Evolutionary conservation across 2,329 filamentous ascomycete species (phyloP), one percentile per base, ranked within the genome.

Genomic region (Penicillium concentricum): DNA sequence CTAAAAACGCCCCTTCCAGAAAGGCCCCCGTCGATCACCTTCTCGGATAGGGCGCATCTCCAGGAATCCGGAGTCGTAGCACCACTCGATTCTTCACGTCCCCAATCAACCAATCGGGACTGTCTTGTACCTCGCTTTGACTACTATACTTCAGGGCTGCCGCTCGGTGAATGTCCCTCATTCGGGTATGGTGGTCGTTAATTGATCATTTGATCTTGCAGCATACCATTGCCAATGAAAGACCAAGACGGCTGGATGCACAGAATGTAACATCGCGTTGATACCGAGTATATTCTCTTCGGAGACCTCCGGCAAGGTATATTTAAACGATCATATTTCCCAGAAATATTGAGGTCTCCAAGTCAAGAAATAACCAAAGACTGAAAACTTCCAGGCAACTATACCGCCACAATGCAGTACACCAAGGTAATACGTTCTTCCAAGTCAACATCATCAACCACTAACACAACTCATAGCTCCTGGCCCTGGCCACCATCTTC

Each of bases 381-480:
- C 18, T 38, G 35, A 42, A 46, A 39, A 45, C 24, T 12, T 45
- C 22, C 32, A 37, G 15, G 41, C 35, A 28, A 42, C 15, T 30
- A 37, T 22, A 30, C 20, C 32, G 8, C 32, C 60, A 68, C 62
- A 13, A 70, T 69, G 67, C 59, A 67, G 49, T 63, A 61, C 65
- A 54, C 58, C 34, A 63, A 69, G 60, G 68, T 68, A 63, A 54
- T 15, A 35, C 3, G 5, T 15, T 26, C 7, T 18, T 16, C 13
- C 9, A 42, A 1, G 10, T 13, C 12, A 18, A 15, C 15, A 22
- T 8, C 13, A 16, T 38, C 44, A 13, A 35, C 22, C 30, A n/a
- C 45, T 56, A 43, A 58, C 32, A 12, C 20, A 20, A 37, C 15
- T 1, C 7, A 9, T 15, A 69, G 67, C 18, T 65, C 44, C 48